Evolutionary conservation across 345 rosid species (phyloP), one percentile per base, ranked within the genome.

Genomic region (Clausena lansium): DNA sequence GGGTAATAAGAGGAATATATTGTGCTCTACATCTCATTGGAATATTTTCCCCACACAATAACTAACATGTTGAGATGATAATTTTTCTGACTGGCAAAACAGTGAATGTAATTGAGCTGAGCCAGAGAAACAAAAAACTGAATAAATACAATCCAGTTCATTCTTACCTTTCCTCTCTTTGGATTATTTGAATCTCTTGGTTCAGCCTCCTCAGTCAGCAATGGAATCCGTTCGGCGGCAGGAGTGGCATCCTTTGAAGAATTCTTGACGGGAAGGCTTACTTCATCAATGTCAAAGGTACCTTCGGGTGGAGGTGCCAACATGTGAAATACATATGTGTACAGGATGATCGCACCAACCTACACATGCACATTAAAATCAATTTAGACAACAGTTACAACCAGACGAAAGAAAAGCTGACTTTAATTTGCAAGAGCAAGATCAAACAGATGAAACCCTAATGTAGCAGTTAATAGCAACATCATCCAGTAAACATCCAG

Each of bases 291-390:
- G 75, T 87, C 83, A 85, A 91, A 95, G 78, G 93, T 88, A 58
- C 98, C 99, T 87, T 89, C 98, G 0, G 97, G 91, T 75, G 99
- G 99, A 75, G 98, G 98, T 25, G 98, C 88, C 79, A 91, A 73
- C 99, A 97, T 97, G 38, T 91, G 76, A 84, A 93, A 97, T 67
- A 97, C 99, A 71, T 94, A 97, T 8, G 99, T 93, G 85, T 97
- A 94, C 65, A 97, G 88, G 85, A 94, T 89, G 75, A 97, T 97
- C 36, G 99, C 99, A 67, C 99, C 99, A 79, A 97, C 99, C 99
- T 97, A 79, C 65, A 85, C 32, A 76, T 84, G 84, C 67, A 77
- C 50, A 77, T 30, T 64, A 71, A 58, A 85, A 82, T 58, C 58
- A 61, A 74, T 22, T 70, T 36, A 64, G 52, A 70, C 17, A 55